phyloP scores from a whole-genome alignment of 2,329 filamentous ascomycete genomes.

The Penicillium sp. region DNA sequence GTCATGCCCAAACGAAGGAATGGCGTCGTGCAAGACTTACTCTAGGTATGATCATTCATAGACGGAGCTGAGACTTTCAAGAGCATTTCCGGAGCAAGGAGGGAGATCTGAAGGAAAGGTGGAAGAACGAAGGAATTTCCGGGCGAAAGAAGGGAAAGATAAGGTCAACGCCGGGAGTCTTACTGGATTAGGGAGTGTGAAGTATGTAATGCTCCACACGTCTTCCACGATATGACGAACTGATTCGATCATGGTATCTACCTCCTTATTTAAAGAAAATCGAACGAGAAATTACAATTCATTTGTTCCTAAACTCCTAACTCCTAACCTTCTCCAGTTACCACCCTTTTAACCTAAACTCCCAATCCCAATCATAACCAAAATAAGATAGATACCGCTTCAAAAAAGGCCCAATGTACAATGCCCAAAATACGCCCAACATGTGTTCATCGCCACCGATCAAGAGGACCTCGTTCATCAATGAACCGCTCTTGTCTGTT shows the following conservation, averaged over 20 bases:
- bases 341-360: background rate
- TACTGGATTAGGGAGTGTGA: background rate
- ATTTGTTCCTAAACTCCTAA: background rate
- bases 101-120: background rate
- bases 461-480: background rate
- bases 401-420: background rate
- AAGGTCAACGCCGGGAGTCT: background rate
- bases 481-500: background rate
- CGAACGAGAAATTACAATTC: too few species aligned
- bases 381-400: too few species aligned
- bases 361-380: background rate
- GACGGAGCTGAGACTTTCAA: background rate
- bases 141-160: background rate
- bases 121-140: background rate
- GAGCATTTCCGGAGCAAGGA: background rate
- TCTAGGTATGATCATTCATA: background rate
- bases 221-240: background rate
- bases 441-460: background rate
- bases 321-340: background rate
- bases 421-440: background rate
- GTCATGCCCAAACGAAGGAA: conserved; percentile 8
- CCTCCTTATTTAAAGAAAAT: too few species aligned
- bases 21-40: background rate
- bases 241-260: too few species aligned
- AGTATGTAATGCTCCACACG: background rate